Evolutionary conservation across 805 yeast genomes (phyloP).

Genomic region (Metschnikowia orientalis): DNA sequence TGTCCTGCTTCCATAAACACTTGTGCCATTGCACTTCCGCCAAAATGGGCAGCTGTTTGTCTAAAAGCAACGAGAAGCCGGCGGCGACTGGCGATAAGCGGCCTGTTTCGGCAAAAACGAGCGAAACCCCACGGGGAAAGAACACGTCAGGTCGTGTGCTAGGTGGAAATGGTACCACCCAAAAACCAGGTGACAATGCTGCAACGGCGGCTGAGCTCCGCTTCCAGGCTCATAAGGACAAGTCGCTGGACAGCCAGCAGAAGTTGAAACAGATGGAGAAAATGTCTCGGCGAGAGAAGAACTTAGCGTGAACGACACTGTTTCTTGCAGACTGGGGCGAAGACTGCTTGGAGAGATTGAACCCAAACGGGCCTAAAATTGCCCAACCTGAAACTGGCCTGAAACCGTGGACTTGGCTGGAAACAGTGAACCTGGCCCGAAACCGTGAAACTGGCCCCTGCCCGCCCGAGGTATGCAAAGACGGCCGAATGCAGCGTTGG

Average conservation of each 20-base stretch:
- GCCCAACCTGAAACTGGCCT: too few relatives aligned
- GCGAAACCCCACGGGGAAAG: not conserved
- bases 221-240: conserved; percentile 25
- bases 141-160: not conserved
- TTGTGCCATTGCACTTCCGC: too few relatives aligned
- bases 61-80: conserved; percentile 9
- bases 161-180: conserved; percentile 1
- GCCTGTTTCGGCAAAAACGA: not conserved
- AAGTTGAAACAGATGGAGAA: conserved; percentile 29
- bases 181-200: conserved; percentile 26
- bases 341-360: too few relatives aligned
- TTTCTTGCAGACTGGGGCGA: too few relatives aligned
- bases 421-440: too few relatives aligned
- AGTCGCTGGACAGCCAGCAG: conserved; percentile 24
- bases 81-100: not conserved
- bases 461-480: too few relatives aligned
- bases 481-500: too few relatives aligned
- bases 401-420: too few relatives aligned
- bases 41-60: conserved; percentile 19
- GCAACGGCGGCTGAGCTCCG: conserved; percentile 40
- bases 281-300: conserved; percentile 32
- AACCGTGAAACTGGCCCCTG: too few relatives aligned
- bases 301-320: conserved; percentile 20
- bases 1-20: too few relatives aligned
- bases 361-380: too few relatives aligned